These are phyloP conservation scores for Nepenthes gracilis DNA, from an alignment of 148 eudicot genomes.

Conservation along the genomic window DNA sequence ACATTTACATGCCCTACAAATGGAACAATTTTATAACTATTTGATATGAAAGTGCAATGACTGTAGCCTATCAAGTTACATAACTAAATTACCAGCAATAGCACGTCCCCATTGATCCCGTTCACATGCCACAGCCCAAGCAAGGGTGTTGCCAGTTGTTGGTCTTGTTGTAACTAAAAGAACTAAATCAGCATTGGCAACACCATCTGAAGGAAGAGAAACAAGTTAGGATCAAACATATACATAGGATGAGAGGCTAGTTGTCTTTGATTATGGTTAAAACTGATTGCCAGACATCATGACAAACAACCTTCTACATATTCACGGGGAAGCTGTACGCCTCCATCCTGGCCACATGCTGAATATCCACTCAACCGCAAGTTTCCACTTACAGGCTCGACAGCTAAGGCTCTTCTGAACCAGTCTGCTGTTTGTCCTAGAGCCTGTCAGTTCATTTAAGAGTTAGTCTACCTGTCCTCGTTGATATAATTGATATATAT, in stretches of 20 bases:
- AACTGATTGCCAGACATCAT: neutral
- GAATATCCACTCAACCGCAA: conserved; percentile 97
- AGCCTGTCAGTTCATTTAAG: conserved; percentile 41
- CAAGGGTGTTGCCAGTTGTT: conserved; percentile 92
- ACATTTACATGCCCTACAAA: conserved; percentile 93
- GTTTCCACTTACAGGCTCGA: conserved; percentile 90
- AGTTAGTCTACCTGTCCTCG: conserved; percentile 1
- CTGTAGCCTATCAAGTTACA: conserved; percentile 1
- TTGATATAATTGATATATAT: neutral
- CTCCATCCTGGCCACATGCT: conserved; percentile 99
- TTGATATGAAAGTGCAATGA: neutral
- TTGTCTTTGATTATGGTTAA: neutral
- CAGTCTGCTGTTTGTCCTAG: conserved; percentile 92
- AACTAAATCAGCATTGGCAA: conserved; percentile 82
- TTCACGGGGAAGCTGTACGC: conserved; percentile 91
- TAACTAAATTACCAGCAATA: conserved; percentile 61
- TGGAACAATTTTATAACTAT: neutral
- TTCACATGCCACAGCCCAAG: conserved; percentile 99
- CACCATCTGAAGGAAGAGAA: conserved; percentile 55
- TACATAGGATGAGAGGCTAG: neutral
- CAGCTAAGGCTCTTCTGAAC: conserved; percentile 86
- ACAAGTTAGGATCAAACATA: neutral
- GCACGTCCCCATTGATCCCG: conserved; percentile 99
- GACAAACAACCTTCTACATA: conserved; percentile 71
- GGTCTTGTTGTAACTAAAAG: conserved; percentile 97